Conservation (phyloP, 1,284 basidiomycete genomes). For the Irpex rosettiformis region DNA sequence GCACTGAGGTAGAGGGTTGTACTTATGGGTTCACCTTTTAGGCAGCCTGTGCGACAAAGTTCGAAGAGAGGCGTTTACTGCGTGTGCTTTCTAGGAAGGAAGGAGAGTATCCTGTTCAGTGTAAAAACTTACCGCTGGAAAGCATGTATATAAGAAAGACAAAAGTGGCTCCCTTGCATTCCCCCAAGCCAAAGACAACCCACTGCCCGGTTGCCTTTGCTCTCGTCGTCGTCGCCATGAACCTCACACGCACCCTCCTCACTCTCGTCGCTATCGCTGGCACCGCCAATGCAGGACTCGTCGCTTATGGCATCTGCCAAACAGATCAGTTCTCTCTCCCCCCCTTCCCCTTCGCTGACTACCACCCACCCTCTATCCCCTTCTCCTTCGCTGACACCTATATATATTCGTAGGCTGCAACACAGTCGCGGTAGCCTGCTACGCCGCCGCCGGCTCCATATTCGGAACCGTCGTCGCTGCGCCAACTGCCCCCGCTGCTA, state of each 20-base stretch:
- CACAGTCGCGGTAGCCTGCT: constrained; percentile 46
- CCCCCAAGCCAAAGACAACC: too few species aligned
- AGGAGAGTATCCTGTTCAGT: too few species aligned
- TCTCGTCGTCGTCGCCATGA: constrained; percentile 13
- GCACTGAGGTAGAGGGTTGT: too few species aligned
- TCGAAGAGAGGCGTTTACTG: too few species aligned
- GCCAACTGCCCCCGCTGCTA: constrained; percentile 37
- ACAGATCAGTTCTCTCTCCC: constrained; percentile 37
- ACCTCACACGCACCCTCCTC: constrained; percentile 13
- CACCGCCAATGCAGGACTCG: constrained; percentile 32
- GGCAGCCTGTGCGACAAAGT: too few species aligned
- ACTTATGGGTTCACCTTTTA: too few species aligned
- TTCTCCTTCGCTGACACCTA: too few species aligned
- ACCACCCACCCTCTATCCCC: not conserved
- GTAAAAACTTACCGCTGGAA: too few species aligned
- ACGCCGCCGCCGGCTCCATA: constrained; percentile 45
- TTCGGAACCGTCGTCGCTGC: constrained; percentile 47
- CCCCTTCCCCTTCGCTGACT: not conserved
- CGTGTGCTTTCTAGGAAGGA: too few species aligned
- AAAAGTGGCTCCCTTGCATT: too few species aligned
- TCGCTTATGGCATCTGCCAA: constrained; percentile 46
- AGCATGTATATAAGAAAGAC: too few species aligned
- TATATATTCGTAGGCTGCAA: constrained; percentile 60
- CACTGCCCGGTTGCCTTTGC: too few species aligned
- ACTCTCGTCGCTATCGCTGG: constrained; percentile 20